A percentile compares a stretch with the other conserved stretches of the same genome.
phyloP scores from a whole-genome alignment of 2,329 filamentous ascomycete species.

The Fragosphaeria purpurea region DNA sequence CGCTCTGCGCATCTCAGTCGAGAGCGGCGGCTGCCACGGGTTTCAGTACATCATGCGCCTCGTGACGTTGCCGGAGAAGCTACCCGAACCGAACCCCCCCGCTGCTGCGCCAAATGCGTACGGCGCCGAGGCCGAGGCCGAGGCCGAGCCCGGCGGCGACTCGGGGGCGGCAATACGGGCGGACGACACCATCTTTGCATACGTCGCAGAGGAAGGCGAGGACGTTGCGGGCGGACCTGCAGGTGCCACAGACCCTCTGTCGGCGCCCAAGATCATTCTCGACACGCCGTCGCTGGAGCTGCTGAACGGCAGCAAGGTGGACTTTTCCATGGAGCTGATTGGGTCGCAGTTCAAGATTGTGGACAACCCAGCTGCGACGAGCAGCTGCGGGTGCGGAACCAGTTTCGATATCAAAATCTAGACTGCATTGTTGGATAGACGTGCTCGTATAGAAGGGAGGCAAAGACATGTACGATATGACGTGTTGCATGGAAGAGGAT shows the following conservation, averaged over 20 bases:
- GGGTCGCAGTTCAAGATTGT: slow-evolving; percentile 85
- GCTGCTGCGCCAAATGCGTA: slow-evolving; percentile 12
- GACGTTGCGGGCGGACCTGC: slow-evolving; percentile 18
- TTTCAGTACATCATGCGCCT: slow-evolving; percentile 96
- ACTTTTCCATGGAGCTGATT: slow-evolving; percentile 94
- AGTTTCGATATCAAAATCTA: slow-evolving; percentile 86
- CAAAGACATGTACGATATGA: too few relatives aligned
- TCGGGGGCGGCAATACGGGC: slow-evolving; percentile 30
- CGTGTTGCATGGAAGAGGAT: too few relatives aligned
- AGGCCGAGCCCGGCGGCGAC: slow-evolving; percentile 20
- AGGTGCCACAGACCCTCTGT: slow-evolving; percentile 17
- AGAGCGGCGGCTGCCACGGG: slow-evolving; percentile 90
- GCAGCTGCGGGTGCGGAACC: slow-evolving; percentile 93
- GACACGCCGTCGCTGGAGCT: slow-evolving; percentile 81
- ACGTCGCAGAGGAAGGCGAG: slow-evolving; percentile 40
- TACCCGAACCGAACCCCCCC: slow-evolving; percentile 11
- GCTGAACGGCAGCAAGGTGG: slow-evolving; percentile 85
- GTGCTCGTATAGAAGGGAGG: too few relatives aligned
- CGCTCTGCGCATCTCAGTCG: slow-evolving; percentile 83
- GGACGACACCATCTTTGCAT: slow-evolving; percentile 84
- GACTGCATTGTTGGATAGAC: background rate
- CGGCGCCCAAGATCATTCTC: slow-evolving; percentile 69
- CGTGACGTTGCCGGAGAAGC: slow-evolving; percentile 44
- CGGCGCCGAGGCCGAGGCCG: slow-evolving; percentile 16
- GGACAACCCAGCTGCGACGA: slow-evolving; percentile 83